Evolutionary conservation across 1,284 basidiomycete genomes (phyloP), one percentile per base, ranked within the genome.

Genomic region (Acaromyces ingoldii): DNA sequence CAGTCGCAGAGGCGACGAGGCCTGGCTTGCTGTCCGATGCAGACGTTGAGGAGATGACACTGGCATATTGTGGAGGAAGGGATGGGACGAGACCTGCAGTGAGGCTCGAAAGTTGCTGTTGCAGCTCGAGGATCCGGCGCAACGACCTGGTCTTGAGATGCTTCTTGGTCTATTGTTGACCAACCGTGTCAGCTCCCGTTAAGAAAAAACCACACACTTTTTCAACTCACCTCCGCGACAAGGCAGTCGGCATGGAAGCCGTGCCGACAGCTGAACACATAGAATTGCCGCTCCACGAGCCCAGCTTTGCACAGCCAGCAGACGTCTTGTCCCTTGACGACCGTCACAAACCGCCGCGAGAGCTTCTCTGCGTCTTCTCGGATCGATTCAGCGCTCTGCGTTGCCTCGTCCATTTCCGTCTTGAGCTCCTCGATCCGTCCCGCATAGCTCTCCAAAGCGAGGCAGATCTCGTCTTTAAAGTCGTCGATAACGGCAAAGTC

Each of bases 401-500:
- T 93, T 9, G 92, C 90, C 51, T 93, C 89, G 68, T 93, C 88
- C 95, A 99, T 98, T 69, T 97, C 93, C 42, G 79, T 82, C 77
- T 93, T 95, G 58, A 99, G 82, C 38, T 80, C 79, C 60, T 93
- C 91, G 53, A 98, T 98, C 65, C 91, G 88, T 6, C 85, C 82
- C 31, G 90, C 89, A 74, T 98, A 98, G 3, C 87, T 86, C 75
- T 98, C 95, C 56, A 99, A 80, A 0, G 95, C 95, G 53, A 86
- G 85, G 60, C 93, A 95, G 63, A 98, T 98, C 78, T 98, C 92
- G 65, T 93, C 89, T 77, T 98, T 98, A 82, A 98, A 98, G 74
- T 97, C 92, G 76, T 98, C 95, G 65, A 99, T 97, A 60, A 98
- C 90, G 11, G 93, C 91, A 76, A 99, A 99, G 78, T 98, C 93